Evolutionary conservation across 83 land plant genomes (phyloP).

Genomic region (Thuja plicata): DNA sequence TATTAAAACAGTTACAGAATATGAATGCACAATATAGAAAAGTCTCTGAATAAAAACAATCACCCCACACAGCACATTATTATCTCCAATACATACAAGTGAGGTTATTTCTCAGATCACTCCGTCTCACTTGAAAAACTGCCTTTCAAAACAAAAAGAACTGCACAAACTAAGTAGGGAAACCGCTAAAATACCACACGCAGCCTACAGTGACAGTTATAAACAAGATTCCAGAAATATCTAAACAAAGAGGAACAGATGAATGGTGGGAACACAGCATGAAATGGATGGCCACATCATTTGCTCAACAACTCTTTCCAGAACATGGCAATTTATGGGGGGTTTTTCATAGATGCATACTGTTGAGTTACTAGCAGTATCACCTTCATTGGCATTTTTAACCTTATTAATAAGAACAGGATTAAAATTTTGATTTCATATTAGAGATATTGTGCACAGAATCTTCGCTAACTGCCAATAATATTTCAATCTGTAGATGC

Average conservation of each 20-base stretch:
- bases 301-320: background rate
- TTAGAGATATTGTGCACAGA: background rate
- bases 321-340: background rate
- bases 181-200: too few species aligned
- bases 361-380: background rate
- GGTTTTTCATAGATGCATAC: background rate
- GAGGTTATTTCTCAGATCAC: too few species aligned
- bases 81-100: too few species aligned
- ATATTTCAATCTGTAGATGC: slow-evolving; percentile 15
- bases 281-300: background rate
- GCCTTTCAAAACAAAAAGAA: too few species aligned
- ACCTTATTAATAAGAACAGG: background rate
- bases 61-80: too few species aligned
- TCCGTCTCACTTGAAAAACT: too few species aligned
- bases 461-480: background rate
- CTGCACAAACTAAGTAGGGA: too few species aligned
- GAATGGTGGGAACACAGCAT: background rate
- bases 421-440: background rate
- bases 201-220: too few species aligned
- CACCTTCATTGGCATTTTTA: background rate
- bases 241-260: background rate
- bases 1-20: background rate
- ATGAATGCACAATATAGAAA: too few species aligned
- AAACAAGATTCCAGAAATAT: too few species aligned
- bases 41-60: too few species aligned